phyloP scores from a whole-genome alignment of 179 eudicot species.

The Patellifolia procumbens region DNA sequence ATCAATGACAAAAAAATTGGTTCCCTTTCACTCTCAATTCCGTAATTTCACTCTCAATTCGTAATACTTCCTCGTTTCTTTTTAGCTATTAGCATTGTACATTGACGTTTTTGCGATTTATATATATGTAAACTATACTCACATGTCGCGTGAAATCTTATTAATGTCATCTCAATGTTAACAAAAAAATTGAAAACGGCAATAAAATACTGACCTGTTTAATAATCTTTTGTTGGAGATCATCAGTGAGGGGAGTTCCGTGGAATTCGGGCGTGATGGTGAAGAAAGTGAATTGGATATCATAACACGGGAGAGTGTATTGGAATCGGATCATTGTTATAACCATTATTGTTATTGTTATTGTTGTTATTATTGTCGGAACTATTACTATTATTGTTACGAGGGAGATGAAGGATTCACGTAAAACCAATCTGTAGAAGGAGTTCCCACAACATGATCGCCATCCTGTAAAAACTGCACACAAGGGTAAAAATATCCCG shows the following conservation, averaged over 20 bases:
- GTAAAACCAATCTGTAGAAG: conserved; percentile 61
- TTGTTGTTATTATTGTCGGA: conserved; percentile 12
- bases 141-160: no score
- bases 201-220: conserved; percentile 51
- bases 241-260: conserved; percentile 48
- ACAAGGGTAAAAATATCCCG: conserved; percentile 65
- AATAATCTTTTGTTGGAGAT: conserved; percentile 62
- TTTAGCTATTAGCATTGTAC: no score
- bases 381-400: neutral
- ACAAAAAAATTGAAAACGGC: no score
- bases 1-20: neutral
- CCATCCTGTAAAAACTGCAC: conserved; percentile 52
- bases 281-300: conserved; percentile 33
- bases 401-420: conserved; percentile 31
- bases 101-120: no score
- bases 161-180: no score
- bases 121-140: no score
- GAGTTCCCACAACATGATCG: neutral
- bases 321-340: neutral
- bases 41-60: no score
- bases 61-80: no score
- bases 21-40: neutral
- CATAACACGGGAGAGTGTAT: conserved; percentile 9
- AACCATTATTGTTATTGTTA: conserved; percentile 34
- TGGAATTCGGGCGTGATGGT: conserved; percentile 35